Evolutionary conservation across 2,329 filamentous ascomycete species (phyloP), one percentile per base, ranked within the genome.

Genomic region (Onygena corvina): DNA sequence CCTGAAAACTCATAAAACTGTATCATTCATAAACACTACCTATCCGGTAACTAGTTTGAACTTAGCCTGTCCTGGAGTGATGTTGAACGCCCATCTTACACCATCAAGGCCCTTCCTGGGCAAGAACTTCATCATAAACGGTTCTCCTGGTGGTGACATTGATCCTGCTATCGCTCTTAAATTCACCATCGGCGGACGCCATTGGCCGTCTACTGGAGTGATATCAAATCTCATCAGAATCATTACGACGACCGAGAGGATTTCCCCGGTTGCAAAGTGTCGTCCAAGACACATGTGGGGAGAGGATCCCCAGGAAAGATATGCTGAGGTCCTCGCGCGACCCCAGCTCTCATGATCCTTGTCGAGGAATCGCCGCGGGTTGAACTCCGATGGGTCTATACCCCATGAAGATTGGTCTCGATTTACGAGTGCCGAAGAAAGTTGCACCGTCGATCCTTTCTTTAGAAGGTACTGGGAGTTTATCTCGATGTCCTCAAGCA

Each of bases 381-480:
- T 34, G 23, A 31, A 44, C 2, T 21, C 14, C 7, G n/a, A 4
- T 1, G 25, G 23, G 14, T 23, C 14, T 3, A 25, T 4, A 12
- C 47, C 47, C 47, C 47, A 49, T 2, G 11, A 12, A 6, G n/a
- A 9, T 20, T 14, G 11, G n/a, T 49, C 29, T 4, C 14, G 14
- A 20, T 44, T 12, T 1, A 49, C 7, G 3, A 31, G 14, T 8
- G 12, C 11, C 23, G 25, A 3, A 3, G 47, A 36, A 8, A 45
- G 20, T 12, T 44, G 35, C 9, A 49, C 1, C n/a, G 44, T 12
- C 2, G 47, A 7, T 23, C 27, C 36, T 30, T 16, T 20, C 14
- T 49, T 49, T 3, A 49, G 47, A 1, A 49, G 25, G 14, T 49
- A 49, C 12, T 18, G 11, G 14, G 33, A 27, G n/a, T 45, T 34